Base-by-base conservation (phyloP, 108 stramenopile genomes). In the Skeletonema costatum region DNA sequence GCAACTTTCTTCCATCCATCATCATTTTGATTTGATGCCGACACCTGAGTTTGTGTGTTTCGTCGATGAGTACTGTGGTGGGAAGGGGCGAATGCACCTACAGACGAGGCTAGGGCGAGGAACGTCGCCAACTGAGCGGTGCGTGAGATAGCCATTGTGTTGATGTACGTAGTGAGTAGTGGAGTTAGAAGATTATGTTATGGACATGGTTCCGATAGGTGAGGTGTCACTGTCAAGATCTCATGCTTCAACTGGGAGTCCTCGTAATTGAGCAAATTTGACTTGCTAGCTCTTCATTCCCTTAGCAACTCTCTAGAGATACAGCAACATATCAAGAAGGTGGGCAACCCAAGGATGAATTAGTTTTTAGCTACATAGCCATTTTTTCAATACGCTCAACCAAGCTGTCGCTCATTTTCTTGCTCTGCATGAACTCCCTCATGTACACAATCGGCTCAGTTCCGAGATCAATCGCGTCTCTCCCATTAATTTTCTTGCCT, bases 371-470 rank as follows among this genome's bases (percentile, higher is more conserved):
- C 14, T 51, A 51, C n/a, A 51, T 21, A 19, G 50, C 50, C 50
- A 51, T 51, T 51, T 51, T 51, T 51, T 51, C 50, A 51, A 51
- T 51, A 21, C 50, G 50, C 32, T 81, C 21, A 19, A 92, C 86
- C 69, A 97, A 76, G 12, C 85, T 86, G 6, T 85, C 75, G 50
- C 89, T 85, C 38, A 97, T 59, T 9, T 35, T 35, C 67, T 89
- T 85, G 21, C 77, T 73, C 61, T 80, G 75, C 97, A 97, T 98
- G 65, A 97, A 90, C 14, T 88, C 69, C 53, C 97, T 79, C 97
- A 98, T 98, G 84, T 86, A 92, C 33, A 95, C 66, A 69, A 98
- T 98, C 31, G 94, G 86, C 63, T 97, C 92, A 1, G 89, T 85
- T 33, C 97, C 97, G 64, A 96, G 71, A 51, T 96, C 92, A 19